Conservation (phyloP, 352 stramenopile species). For the Pythium monospermum region DNA sequence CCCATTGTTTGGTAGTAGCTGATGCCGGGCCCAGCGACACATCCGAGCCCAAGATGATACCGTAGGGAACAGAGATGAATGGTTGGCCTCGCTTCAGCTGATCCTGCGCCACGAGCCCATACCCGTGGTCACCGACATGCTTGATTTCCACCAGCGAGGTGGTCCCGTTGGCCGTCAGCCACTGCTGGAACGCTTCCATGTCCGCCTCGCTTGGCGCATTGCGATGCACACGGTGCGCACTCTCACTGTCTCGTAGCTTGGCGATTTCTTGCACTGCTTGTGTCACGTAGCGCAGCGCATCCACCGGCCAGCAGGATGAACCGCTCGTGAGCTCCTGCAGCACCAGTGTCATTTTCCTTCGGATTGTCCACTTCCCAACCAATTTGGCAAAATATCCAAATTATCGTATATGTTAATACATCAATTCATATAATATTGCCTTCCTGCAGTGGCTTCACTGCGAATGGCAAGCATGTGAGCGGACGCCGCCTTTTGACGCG, state of each 20-base stretch:
- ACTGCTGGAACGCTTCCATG: slow-evolving; percentile 25
- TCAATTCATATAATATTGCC: not conserved
- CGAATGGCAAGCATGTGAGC: too few species aligned
- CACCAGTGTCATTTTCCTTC: slow-evolving; percentile 11
- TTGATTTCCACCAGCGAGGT: slow-evolving; percentile 15
- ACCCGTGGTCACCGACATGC: slow-evolving; percentile 24
- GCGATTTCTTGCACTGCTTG: slow-evolving; percentile 28
- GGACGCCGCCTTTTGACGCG: too few species aligned
- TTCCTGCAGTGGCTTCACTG: too few species aligned
- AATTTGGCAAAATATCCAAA: too few species aligned
- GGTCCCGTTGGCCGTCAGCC: slow-evolving; percentile 19
- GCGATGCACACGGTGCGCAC: slow-evolving; percentile 16
- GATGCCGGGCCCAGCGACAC: slow-evolving; percentile 11
- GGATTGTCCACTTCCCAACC: too few species aligned
- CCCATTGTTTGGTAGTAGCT: slow-evolving; percentile 16
- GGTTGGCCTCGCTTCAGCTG: slow-evolving; percentile 19
- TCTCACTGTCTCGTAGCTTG: slow-evolving; percentile 20
- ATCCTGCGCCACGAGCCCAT: slow-evolving; percentile 26
- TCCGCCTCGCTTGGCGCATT: slow-evolving; percentile 10
- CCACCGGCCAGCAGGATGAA: slow-evolving; percentile 26
- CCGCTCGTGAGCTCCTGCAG: slow-evolving; percentile 31
- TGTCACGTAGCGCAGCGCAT: slow-evolving; percentile 24
- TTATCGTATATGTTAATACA: not conserved
- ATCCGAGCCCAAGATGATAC: slow-evolving; percentile 26
- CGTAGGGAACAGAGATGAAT: slow-evolving; percentile 37